Evolutionary conservation across 2,329 filamentous ascomycete species (phyloP).

Genomic region (Grosmannia serpens): DNA sequence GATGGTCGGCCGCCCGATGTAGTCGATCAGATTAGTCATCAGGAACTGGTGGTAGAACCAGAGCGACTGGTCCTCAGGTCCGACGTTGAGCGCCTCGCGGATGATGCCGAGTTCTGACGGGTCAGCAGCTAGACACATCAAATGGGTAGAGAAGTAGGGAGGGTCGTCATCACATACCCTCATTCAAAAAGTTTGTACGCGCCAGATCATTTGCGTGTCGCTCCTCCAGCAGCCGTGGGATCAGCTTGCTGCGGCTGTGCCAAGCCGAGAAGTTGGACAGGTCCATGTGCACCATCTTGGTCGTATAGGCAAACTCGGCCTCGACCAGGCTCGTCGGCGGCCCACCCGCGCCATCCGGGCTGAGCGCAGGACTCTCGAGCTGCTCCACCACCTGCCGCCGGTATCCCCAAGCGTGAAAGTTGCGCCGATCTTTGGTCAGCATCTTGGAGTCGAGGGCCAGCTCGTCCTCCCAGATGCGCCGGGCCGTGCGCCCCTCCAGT

Average conservation of each 20-base stretch:
- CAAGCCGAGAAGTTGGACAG: slow-evolving; percentile 96
- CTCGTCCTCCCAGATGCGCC: slow-evolving; percentile 71
- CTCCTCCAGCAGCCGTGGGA: slow-evolving; percentile 63
- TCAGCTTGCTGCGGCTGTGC: slow-evolving; percentile 81
- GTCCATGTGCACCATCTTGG: slow-evolving; percentile 72
- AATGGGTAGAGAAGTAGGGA: background rate
- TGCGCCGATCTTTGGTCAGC: slow-evolving; percentile 73
- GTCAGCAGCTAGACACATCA: background rate
- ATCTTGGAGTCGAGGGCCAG: slow-evolving; percentile 76
- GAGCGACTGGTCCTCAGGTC: slow-evolving; percentile 86
- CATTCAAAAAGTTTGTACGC: slow-evolving; percentile 59
- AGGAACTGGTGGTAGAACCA: slow-evolving; percentile 96
- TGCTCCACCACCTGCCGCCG: slow-evolving; percentile 65
- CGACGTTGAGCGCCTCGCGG: slow-evolving; percentile 69
- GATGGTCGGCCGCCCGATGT: slow-evolving; percentile 42
- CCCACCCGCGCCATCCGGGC: slow-evolving; percentile 21
- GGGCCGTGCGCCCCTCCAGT: slow-evolving; percentile 44
- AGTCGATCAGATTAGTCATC: slow-evolving; percentile 54
- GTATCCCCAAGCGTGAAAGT: slow-evolving; percentile 97
- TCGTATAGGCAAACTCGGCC: slow-evolving; percentile 79
- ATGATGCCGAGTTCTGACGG: slow-evolving; percentile 59
- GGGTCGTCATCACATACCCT: slow-evolving; percentile 34
- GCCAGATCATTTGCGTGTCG: slow-evolving; percentile 50
- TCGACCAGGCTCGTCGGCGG: slow-evolving; percentile 52
- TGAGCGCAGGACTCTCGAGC: slow-evolving; percentile 49